Conservation (phyloP, 805 yeast genomes). For the Kurtzmaniella cleridarum region DNA sequence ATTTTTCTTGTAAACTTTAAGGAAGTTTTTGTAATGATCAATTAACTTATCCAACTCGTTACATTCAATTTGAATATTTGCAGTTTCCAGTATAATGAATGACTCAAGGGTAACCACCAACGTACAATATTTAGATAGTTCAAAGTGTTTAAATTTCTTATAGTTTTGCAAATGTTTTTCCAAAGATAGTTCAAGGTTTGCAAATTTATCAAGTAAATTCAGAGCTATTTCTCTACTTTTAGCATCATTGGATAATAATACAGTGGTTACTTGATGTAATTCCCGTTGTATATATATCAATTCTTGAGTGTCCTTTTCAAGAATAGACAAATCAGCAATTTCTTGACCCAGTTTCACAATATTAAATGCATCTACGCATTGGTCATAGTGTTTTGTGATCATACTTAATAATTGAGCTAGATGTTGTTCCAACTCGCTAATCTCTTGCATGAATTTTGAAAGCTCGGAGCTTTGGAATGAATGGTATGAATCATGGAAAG, state of each 20-base stretch:
- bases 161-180: constrained; percentile 13
- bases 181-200: constrained; percentile 5
- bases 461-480: not conserved
- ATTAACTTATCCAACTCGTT: constrained; percentile 18
- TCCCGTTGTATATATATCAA: constrained; percentile 50
- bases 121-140: constrained; percentile 20
- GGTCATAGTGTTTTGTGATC: constrained; percentile 79
- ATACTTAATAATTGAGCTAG: constrained; percentile 65
- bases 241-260: constrained; percentile 29
- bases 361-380: constrained; percentile 51
- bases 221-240: constrained; percentile 20
- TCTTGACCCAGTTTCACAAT: constrained; percentile 5
- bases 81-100: constrained; percentile 8
- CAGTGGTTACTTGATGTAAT: constrained; percentile 34
- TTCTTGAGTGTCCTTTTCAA: constrained; percentile 50
- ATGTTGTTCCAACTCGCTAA: constrained; percentile 54
- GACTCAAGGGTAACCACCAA: constrained; percentile 13
- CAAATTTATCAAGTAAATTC: constrained; percentile 11
- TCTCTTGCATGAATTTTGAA: constrained; percentile 28
- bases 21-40: constrained; percentile 32
- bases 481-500: constrained; percentile 2
- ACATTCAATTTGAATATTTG: constrained; percentile 7
- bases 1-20: constrained; percentile 26
- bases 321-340: constrained; percentile 36
- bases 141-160: constrained; percentile 17